phyloP scores from a whole-genome alignment of 2,329 filamentous ascomycete species.

The Aspergillus quadrilineatus region DNA sequence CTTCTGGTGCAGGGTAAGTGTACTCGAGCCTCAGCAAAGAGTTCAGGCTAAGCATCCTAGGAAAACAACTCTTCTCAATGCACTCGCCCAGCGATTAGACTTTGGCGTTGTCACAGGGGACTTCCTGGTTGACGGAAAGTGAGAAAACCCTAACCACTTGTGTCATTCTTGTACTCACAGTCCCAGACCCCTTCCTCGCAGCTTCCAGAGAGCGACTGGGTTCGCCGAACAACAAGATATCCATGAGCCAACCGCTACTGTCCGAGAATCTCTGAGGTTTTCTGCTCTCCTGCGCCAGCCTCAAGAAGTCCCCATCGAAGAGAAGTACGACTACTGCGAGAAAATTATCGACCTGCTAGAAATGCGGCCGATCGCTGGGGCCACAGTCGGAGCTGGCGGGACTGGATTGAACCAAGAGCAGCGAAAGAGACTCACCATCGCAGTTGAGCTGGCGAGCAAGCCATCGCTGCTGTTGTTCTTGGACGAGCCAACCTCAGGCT shows the following conservation, averaged over 20 bases:
- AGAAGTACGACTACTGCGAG: conserved; percentile 69
- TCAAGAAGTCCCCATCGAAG: conserved; percentile 54
- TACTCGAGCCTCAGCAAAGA: background rate
- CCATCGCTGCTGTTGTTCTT: conserved; percentile 61
- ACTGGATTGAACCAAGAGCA: conserved; percentile 65
- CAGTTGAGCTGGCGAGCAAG: conserved; percentile 62
- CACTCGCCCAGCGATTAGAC: conserved; percentile 46
- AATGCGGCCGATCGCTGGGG: conserved; percentile 66
- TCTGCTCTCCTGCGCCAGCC: conserved; percentile 65
- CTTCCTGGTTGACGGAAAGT: conserved; percentile 49
- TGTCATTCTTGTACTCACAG: conserved; percentile 9
- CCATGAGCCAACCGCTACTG: conserved; percentile 65
- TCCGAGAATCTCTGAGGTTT: conserved; percentile 65
- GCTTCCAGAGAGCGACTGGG: conserved; percentile 55
- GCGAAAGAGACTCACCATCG: conserved; percentile 65
- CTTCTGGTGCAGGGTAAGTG: conserved; percentile 58
- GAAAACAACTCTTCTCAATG: conserved; percentile 51
- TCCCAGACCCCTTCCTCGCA: conserved; percentile 41
- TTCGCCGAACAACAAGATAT: conserved; percentile 66
- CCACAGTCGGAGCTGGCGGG: conserved; percentile 60
- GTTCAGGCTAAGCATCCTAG: conserved; percentile 26
- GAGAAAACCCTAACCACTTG: conserved; percentile 10
- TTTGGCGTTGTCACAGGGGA: conserved; percentile 46
- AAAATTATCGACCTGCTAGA: conserved; percentile 68
- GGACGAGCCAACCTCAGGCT: conserved; percentile 63